Evolutionary conservation across 2,329 filamentous ascomycete genomes (phyloP), one percentile per base, ranked within the genome.

Genomic region (Periconia sp.): DNA sequence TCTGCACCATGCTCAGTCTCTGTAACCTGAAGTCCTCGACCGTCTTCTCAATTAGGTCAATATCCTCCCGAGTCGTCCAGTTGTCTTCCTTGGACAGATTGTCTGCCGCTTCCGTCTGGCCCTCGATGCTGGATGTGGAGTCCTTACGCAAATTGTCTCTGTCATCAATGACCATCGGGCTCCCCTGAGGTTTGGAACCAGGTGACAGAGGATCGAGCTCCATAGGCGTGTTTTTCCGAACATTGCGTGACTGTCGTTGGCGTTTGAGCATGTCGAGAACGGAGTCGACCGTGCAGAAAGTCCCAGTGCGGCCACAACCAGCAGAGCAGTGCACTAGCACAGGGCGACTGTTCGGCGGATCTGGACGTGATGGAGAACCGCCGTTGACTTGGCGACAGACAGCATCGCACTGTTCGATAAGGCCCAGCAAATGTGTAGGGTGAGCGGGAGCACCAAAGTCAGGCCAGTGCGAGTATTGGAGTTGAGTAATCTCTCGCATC

Each of bases 401-500:
- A 81, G 89, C 82, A 86, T 91, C 94, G 64, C 89, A 90, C 49
- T 96, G 84, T 72, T 97, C 92, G n/a, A 97, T 90, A 15, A 99
- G 77, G 1, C 88, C 90, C 15, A 99, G 81, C 1, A 99, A 81
- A 65, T 97, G 92, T 6, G 86, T 85, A 1, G 94, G 92, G 65
- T 95, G 89, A 0, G 94, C 92, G 0, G 93, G 93, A 0, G 92
- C 89, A 18, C 94, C 94, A 73, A 97, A 97, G 68, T 99, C 94
- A 0, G 94, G 94, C 94, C 94, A 99, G n/a, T 89, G 87, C 0
- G 91, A 86, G 71, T 97, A 97, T 69, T 97, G 92, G 14, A 99
- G 79, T 63, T 99, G 94, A 0, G 92, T 97, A 57, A 99, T 88
- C 73, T 97, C 92, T 20, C 93, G 89, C 61, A 96, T 88, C 0